phyloP scores from a whole-genome alignment of 306 rosid genomes.

The Geum urbanum region DNA sequence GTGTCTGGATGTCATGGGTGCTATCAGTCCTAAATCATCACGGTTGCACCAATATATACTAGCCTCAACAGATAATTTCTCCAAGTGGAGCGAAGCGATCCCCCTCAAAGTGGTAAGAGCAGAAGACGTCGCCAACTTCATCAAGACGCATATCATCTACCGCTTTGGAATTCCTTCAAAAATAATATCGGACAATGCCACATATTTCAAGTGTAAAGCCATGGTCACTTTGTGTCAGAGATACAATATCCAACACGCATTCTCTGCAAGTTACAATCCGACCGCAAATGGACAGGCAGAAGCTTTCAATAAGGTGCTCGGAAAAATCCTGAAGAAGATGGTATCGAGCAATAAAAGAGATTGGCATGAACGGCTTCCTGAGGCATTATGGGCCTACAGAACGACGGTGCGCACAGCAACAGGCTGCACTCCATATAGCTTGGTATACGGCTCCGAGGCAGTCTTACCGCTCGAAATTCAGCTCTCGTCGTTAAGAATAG shows the following conservation, averaged over 20 bases:
- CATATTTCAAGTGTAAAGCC: not conserved
- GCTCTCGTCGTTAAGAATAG: not conserved
- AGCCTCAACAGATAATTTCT: not conserved
- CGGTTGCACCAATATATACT: not conserved
- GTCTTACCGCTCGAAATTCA: not conserved
- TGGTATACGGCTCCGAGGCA: too few relatives aligned
- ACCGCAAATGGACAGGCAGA: not conserved
- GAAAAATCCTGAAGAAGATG: not conserved
- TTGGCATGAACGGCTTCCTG: not conserved
- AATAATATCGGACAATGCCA: not conserved
- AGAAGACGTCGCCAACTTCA: not conserved
- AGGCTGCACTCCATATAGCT: not conserved
- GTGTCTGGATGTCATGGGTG: not conserved
- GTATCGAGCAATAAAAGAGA: not conserved
- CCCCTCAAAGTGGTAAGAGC: not conserved
- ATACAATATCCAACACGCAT: not conserved
- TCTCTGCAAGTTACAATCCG: not conserved
- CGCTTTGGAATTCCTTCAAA: not conserved
- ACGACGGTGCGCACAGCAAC: not conserved
- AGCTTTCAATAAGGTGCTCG: not conserved
- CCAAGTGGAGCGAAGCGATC: not conserved
- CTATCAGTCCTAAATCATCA: not conserved
- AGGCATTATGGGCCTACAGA: not conserved
- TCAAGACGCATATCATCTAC: not conserved
- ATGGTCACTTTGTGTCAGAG: not conserved